These are phyloP conservation scores for Heterobasidion irregulare DNA, from an alignment of 1,284 basidiomycete species.

Conservation along the genomic window DNA sequence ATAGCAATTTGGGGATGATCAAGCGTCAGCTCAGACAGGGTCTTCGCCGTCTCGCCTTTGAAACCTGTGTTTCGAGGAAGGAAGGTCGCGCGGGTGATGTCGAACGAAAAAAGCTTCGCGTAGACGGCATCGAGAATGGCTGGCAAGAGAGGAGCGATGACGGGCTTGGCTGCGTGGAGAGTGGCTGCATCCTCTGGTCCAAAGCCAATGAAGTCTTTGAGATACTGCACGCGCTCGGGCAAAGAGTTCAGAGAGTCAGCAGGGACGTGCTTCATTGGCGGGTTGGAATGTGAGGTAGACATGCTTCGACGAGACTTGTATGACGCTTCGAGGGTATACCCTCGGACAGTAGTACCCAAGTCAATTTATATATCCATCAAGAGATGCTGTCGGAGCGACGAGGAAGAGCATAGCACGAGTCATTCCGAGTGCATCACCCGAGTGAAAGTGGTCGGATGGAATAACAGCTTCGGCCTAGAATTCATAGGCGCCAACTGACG, in stretches of 20 bases:
- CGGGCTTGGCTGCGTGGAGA: background rate
- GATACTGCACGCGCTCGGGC: background rate
- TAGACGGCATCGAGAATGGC: background rate
- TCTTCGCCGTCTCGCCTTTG: background rate
- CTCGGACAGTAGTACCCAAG: background rate
- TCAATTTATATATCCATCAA: background rate
- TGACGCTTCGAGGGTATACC: background rate
- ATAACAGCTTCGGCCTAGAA: background rate
- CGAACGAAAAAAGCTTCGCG: background rate
- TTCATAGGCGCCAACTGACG: background rate
- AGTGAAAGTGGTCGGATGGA: background rate
- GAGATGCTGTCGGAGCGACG: background rate
- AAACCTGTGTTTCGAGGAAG: background rate
- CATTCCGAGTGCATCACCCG: background rate
- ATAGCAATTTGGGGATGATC: background rate
- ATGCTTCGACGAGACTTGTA: background rate
- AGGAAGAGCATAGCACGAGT: background rate
- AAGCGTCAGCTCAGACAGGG: background rate
- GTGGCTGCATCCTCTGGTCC: background rate
- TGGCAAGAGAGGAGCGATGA: background rate
- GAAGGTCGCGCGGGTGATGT: background rate
- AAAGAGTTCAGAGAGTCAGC: background rate
- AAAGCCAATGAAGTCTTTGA: background rate
- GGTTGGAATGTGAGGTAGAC: background rate
- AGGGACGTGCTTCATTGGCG: background rate